Base-by-base conservation (phyloP, 768 basidiomycete species). In the Tricholoma terreum region DNA sequence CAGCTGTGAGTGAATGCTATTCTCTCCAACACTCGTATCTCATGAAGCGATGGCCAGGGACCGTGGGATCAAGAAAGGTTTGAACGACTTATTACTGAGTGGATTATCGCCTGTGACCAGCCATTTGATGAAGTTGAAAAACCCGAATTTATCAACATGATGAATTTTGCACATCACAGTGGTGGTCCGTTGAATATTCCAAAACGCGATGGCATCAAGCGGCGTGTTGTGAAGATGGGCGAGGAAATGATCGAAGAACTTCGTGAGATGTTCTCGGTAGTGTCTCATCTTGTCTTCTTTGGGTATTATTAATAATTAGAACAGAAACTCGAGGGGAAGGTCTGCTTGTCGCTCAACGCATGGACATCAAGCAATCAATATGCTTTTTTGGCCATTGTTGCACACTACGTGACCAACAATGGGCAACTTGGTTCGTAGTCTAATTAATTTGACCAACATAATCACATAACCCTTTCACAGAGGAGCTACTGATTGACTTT, bases 401-500 rank as follows among this genome's bases (percentile, higher is more conserved):
- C 61, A 11, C 63, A 68, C 50, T 68, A 59, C 14, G 35, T 66
- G 6, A 59, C 56, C 11, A 66, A 68, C 50, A 46, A 63, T n/a
- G 59, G 65, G 4, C 52, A 58, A n/a, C 60, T 64, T 27, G 56
- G 65, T 64, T 24, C 15, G n/a, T 42, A 6, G 3, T 46, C n/a
- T n/a, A n/a, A n/a, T n/a, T n/a, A n/a, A n/a, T n/a, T n/a, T n/a
- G n/a, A n/a, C n/a, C n/a, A n/a, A n/a, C n/a, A n/a, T n/a, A n/a
- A 8, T 35, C 21, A 27, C 49, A 35, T 46, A n/a, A n/a, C n/a
- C n/a, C n/a, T 74, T 19, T 17, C 4, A 22, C 24, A 40, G 73
- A 75, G 58, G 73, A 75, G 45, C 49, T 68, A 2, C 57, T 75
- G 0, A 73, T 75, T 48, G 70, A 75, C 52, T 74, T 75, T 49